phyloP scores from a whole-genome alignment of 441 rosid species.

The Populus hybrid region DNA sequence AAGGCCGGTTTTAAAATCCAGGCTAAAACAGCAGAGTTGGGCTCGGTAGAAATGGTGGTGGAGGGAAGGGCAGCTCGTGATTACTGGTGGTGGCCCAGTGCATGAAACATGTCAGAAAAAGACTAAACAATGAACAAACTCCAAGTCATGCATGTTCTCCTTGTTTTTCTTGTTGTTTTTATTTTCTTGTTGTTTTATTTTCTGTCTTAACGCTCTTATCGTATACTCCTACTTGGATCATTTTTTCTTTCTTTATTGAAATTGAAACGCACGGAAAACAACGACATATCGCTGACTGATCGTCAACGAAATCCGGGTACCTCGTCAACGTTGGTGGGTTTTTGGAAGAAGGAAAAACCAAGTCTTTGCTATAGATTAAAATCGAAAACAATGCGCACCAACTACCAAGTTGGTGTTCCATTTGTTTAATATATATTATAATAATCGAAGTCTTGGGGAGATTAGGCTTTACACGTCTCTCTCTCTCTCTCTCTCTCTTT shows the following conservation, averaged over 20 bases:
- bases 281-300: slow-evolving; percentile 28
- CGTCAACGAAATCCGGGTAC: slow-evolving; percentile 32
- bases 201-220: slow-evolving; percentile 30
- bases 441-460: not conserved
- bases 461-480: slow-evolving; percentile 2
- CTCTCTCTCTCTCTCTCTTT: too few relatives aligned
- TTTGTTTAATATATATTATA: not conserved
- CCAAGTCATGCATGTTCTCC: slow-evolving; percentile 38
- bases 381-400: not conserved
- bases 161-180: slow-evolving; percentile 17
- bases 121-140: slow-evolving; percentile 35
- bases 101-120: slow-evolving; percentile 22
- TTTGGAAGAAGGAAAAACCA: not conserved
- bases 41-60: not conserved
- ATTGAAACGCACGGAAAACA: slow-evolving; percentile 32
- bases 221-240: not conserved
- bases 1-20: not conserved
- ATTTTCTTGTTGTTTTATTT: slow-evolving; percentile 16
- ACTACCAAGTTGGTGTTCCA: not conserved
- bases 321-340: slow-evolving; percentile 33
- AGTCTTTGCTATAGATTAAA: not conserved
- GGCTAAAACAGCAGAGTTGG: slow-evolving; percentile 10
- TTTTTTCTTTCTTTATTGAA: not conserved
- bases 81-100: slow-evolving; percentile 25
- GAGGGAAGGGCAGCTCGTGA: slow-evolving; percentile 17